These are phyloP conservation scores for Oxytropis ochrocephala DNA, from an alignment of 306 rosid species.

Conservation along the genomic window DNA sequence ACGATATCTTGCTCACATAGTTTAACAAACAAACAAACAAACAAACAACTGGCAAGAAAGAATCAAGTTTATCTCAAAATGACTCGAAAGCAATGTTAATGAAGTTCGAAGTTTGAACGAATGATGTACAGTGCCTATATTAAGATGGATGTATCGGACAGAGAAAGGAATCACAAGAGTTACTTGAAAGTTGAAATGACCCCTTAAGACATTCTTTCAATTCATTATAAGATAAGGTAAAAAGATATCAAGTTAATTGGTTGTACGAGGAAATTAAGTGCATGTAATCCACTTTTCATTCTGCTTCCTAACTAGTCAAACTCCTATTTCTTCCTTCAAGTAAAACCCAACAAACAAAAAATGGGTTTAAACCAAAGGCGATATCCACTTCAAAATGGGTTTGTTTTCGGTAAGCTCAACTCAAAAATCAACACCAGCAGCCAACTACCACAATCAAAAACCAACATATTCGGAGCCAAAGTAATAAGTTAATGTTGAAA, in stretches of 20 bases:
- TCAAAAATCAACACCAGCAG: not conserved
- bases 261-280: not conserved
- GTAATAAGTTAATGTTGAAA: not conserved
- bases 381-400: not conserved
- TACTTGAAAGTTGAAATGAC: constrained; percentile 5
- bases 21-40: constrained; percentile 1
- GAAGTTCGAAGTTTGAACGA: not conserved
- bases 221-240: not conserved
- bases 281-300: not conserved
- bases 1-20: not conserved
- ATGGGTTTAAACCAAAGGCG: not conserved
- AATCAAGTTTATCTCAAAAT: not conserved
- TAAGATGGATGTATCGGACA: not conserved
- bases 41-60: not conserved
- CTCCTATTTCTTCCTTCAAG: not conserved
- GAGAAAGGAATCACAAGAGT: not conserved
- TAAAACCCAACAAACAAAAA: not conserved
- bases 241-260: not conserved
- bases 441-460: not conserved
- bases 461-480: not conserved
- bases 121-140: not conserved
- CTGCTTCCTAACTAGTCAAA: constrained; percentile 3
- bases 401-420: not conserved
- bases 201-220: constrained; percentile 7
- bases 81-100: not conserved